Base-by-base conservation (phyloP, 495 filamentous ascomycete genomes). In the Daldinia decipiens region DNA sequence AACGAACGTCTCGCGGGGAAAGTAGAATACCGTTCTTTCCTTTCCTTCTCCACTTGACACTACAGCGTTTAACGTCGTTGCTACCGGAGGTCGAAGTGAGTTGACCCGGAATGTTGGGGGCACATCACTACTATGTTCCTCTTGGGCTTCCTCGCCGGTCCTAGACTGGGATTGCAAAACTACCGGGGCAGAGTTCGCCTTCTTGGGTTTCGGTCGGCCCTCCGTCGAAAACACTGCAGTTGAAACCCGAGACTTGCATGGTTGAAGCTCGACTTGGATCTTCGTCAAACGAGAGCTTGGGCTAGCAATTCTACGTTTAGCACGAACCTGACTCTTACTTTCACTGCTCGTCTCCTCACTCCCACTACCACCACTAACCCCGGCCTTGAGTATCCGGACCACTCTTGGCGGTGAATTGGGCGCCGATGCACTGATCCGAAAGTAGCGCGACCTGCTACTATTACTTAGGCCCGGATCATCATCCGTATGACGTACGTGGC, bases 341-440 rank as follows among this genome's bases (percentile, higher is more conserved):
- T 27, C 26, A 26, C 26, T 38, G 29, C 53, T 17, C 9, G 17
- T 19, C 5, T 36, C 53, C 5, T 36, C 53, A 21, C 11, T 17
- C 8, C 17, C 53, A 54, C 31, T 32, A 6, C 31, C 17, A 40
- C 21, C 34, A 11, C 57, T 51, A 26, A 39, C 45, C 11, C 59
- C 54, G 21, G 59, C 31, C 53, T 72, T 68, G 19, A 72, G 24
- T 26, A 61, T 52, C 13, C 62, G 59, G 32, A 68, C 64, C 6
- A 68, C 40, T n/a, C 55, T 56, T 8, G 70, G 70, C n/a, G 70
- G 70, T 24, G 70, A 72, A 61, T 47, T 29, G 12, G 70, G 70
- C 24, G 70, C 70, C 9, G 70, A 68, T 1, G 60, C 60, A 40
- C 65, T 58, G 31, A 65, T 24, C 47, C 65, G 36, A n/a, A 72